These are phyloP conservation scores for Saturnispora besseyi DNA, from an alignment of 805 yeast species.

Conservation along the genomic window DNA sequence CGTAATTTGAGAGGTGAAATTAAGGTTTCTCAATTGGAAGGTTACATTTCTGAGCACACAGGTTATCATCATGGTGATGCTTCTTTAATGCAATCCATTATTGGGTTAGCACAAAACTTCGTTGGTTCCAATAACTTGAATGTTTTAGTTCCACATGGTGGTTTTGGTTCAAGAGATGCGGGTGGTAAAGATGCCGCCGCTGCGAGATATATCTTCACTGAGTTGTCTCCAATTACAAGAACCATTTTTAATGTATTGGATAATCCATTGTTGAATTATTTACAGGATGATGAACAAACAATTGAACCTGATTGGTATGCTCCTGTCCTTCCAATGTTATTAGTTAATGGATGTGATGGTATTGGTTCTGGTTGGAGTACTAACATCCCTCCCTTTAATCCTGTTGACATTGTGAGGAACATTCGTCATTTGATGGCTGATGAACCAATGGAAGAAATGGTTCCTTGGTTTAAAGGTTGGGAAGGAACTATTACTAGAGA, in stretches of 20 bases:
- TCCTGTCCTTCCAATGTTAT: slow-evolving; percentile 90
- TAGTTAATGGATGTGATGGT: slow-evolving; percentile 95
- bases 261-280: slow-evolving; percentile 64
- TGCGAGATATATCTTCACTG: slow-evolving; percentile 90
- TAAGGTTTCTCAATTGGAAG: slow-evolving; percentile 85
- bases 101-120: slow-evolving; percentile 91
- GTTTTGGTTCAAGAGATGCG: slow-evolving; percentile 89
- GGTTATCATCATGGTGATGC: slow-evolving; percentile 95
- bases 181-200: slow-evolving; percentile 99
- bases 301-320: slow-evolving; percentile 95
- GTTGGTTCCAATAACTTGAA: slow-evolving; percentile 89
- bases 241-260: slow-evolving; percentile 73
- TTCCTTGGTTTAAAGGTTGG: slow-evolving; percentile 97
- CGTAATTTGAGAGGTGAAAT: slow-evolving; percentile 68
- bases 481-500: slow-evolving; percentile 62
- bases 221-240: slow-evolving; percentile 65
- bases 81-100: slow-evolving; percentile 79
- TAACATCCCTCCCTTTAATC: slow-evolving; percentile 83
- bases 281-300: slow-evolving; percentile 86
- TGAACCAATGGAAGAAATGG: slow-evolving; percentile 61
- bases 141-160: slow-evolving; percentile 81
- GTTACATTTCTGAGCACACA: slow-evolving; percentile 80
- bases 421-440: slow-evolving; percentile 64
- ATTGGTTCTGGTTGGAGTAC: slow-evolving; percentile 99
- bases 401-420: slow-evolving; percentile 70